Evolutionary conservation across 306 rosid species (phyloP), one percentile per base, ranked within the genome.

Genomic region (Vigna angularis): DNA sequence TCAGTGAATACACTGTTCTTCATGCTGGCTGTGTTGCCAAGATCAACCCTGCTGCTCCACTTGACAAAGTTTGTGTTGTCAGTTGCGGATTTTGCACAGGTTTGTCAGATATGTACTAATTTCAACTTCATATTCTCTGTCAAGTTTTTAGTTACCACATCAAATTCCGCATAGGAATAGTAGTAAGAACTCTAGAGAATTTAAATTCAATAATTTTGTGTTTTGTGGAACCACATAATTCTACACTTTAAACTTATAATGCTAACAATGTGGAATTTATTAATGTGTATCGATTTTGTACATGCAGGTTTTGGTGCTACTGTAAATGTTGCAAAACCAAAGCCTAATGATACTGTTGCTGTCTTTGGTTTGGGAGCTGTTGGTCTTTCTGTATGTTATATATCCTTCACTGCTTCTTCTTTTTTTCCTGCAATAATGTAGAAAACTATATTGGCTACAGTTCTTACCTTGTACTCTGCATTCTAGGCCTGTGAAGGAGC

Each of bases 361-460:
- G 16, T 90, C 59, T 90, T 90, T n/a, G 93, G 96, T 45, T 75
- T 88, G 18, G 96, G 96, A 8, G 90, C 93, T 28, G 93, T 90
- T 28, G 96, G 96, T 17, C 91, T 88, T 45, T 87, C 96, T 24
- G 96, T 90, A 79, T 83, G 91, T 72, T 17, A 7, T 18, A 36
- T 22, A 10, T 18, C 16, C 56, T 22, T 7, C 51, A 26, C 20
- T 73, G 11, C 34, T 30, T 30, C 0, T 3, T 28, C 3, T 26
- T 6, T 38, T 57, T 24, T n/a, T 48, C 2, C 13, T 11, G 5
- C 5, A 62, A 22, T 6, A 22, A 16, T 11, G 1, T 4, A 3
- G 14, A 57, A 38, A 8, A 49, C 30, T 38, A 57, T 32, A n/a
- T 24, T 47, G 4, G 10, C 51, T 17, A 1, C 13, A 15, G 3